Percentiles rank a stretch among this genome's conserved stretches.
phyloP scores from a whole-genome alignment of 768 basidiomycete genomes.

The Xanthoconium stramineum region DNA sequence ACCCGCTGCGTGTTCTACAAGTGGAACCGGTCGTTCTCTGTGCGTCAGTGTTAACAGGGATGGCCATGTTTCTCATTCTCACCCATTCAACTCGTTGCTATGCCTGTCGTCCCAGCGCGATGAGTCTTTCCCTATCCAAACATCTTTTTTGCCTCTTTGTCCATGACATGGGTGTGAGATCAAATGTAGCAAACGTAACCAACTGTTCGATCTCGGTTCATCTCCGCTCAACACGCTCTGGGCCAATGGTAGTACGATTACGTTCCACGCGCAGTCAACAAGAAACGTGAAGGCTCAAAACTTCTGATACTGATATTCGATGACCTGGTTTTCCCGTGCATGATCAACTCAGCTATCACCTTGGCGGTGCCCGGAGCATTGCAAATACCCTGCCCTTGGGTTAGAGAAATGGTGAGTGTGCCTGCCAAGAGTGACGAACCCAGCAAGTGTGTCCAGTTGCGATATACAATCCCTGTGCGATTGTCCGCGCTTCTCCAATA shows the following conservation, averaged over 20 bases:
- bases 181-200: no score
- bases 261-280: constrained; percentile 19
- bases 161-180: no score
- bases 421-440: constrained; percentile 42
- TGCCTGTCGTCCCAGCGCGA: not conserved
- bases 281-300: constrained; percentile 41
- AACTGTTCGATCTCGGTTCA: no score
- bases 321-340: constrained; percentile 62
- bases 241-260: not conserved
- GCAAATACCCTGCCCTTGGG: constrained; percentile 57
- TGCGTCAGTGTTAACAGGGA: no score
- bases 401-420: constrained; percentile 1
- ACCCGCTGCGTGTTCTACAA: not conserved
- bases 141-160: no score
- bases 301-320: constrained; percentile 51
- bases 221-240: no score
- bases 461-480: constrained; percentile 63
- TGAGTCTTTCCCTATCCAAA: no score
- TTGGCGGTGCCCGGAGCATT: constrained; percentile 84
- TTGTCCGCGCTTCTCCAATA: constrained; percentile 55
- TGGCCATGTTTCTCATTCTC: no score
- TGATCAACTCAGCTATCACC: constrained; percentile 64
- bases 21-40: no score
- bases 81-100: not conserved
- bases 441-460: constrained; percentile 81